phyloP scores from a whole-genome alignment of 2,329 filamentous ascomycete species.

The Apiospora kogelbergensis region DNA sequence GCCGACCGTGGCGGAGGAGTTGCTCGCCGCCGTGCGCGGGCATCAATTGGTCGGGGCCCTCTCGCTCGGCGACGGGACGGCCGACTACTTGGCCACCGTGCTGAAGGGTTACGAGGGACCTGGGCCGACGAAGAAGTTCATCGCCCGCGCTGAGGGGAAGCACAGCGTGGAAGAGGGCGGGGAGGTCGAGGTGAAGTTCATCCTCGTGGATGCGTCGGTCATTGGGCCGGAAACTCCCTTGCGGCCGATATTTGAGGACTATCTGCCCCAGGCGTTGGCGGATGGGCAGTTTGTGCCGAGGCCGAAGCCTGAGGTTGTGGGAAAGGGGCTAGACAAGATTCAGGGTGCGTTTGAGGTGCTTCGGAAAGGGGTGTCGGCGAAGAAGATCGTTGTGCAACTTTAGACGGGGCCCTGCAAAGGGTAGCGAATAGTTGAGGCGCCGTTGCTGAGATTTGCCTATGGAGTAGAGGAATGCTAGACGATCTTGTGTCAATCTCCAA shows the following conservation, averaged over 20 bases:
- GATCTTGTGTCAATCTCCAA: background rate
- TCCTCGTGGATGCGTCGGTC: slow-evolving; percentile 25
- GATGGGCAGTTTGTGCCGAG: slow-evolving; percentile 35
- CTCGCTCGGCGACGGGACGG: background rate
- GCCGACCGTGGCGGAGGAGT: background rate
- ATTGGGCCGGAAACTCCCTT: slow-evolving; percentile 28
- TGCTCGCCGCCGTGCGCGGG: background rate
- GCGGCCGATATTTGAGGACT: slow-evolving; percentile 38
- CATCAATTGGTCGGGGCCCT: background rate
- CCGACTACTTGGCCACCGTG: background rate
- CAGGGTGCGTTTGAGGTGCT: slow-evolving; percentile 40
- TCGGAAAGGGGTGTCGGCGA: slow-evolving; percentile 39
- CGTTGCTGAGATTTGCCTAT: background rate
- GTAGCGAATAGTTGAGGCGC: fast-evolving
- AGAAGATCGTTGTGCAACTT: slow-evolving; percentile 39
- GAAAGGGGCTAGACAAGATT: slow-evolving; percentile 41
- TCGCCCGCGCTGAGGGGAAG: background rate
- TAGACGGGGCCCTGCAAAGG: background rate
- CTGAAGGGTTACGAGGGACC: background rate
- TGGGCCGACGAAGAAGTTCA: background rate
- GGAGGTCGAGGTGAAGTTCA: slow-evolving; percentile 26
- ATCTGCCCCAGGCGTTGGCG: slow-evolving; percentile 37
- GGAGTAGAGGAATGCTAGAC: background rate
- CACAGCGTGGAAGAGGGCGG: slow-evolving; percentile 14
- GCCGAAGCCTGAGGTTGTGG: slow-evolving; percentile 38